Base-by-base conservation (phyloP, 2,329 filamentous ascomycete genomes). In the Trichoderma sp. region DNA sequence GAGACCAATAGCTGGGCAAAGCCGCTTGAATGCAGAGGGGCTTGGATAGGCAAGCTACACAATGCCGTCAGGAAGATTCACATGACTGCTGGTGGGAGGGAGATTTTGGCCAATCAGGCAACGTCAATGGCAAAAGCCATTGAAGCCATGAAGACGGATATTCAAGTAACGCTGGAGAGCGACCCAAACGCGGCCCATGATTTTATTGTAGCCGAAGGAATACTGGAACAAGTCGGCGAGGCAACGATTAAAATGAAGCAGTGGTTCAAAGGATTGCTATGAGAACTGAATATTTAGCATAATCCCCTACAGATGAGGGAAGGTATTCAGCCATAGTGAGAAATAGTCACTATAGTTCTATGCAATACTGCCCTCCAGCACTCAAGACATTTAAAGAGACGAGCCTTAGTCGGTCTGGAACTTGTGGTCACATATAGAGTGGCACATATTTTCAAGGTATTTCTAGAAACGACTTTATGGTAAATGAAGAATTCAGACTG, bases 161-260 rank as follows among this genome's bases (percentile, higher is more conserved):
- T 82, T 9, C 77, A 81, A 3, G 78, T 84, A 3, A 77, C 75
- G n/a, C 35, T 84, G 3, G 81, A 84, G 27, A 75, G 81, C 50
- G 35, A 75, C 3, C 80, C 81, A 16, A 78, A 77, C 0, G 82
- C 83, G 50, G 82, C 81, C 0, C 83, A 85, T 31, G 83, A 84
- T 21, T 83, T 82, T 59, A 80, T 84, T 11, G 41, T 11, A 82
- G 84, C 75, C 80, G 79, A 5, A 64, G 79, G 35, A 65, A 74
- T 18, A 75, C 27, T 71, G 3, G 53, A 76, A 11, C 56, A 77
- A 1, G 77, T 80, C 4, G 82, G 81, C 2, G 77, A 79, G 35
- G 82, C 82, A 7, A 83, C 81, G 5, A 76, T 75, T 16, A 74
- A 79, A 56, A 83, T 84, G 82, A 81, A 79, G 75, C 78, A 76